Conservation (phyloP, 768 basidiomycete genomes). For the Lactarius hengduanensis region DNA sequence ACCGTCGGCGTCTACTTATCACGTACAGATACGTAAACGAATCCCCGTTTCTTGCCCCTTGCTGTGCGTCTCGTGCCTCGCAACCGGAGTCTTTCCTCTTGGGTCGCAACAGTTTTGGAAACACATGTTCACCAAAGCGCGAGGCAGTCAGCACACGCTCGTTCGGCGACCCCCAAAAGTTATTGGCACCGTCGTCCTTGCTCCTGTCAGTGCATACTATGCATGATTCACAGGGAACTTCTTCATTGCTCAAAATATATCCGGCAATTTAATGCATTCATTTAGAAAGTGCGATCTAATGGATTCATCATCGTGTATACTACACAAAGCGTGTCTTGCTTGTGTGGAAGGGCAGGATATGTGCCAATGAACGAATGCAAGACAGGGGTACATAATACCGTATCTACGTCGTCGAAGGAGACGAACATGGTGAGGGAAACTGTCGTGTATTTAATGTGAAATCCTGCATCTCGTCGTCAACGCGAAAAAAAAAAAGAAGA, state of each 20-base stretch:
- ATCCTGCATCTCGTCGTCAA: neutral
- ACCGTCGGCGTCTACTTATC: neutral
- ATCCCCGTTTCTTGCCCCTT: neutral
- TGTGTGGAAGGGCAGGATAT: neutral
- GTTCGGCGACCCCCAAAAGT: neutral
- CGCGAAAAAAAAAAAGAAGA: neutral
- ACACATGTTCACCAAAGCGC: neutral
- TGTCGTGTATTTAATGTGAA: neutral
- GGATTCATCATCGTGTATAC: neutral
- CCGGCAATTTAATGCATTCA: neutral
- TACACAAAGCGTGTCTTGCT: neutral
- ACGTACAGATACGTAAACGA: neutral
- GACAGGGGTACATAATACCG: conserved; percentile 1
- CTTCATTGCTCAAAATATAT: neutral
- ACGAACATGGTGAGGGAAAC: conserved; percentile 3
- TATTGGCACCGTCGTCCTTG: neutral
- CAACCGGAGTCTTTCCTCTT: neutral
- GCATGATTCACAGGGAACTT: neutral
- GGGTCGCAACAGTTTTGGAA: neutral
- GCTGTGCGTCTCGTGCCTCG: neutral
- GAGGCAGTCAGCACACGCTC: neutral
- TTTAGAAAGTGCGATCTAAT: neutral
- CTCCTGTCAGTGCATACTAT: too few species aligned
- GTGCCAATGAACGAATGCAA: neutral
- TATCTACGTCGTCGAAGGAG: neutral